Base-by-base conservation (phyloP, 2,329 filamentous ascomycete genomes). In the Xylaria sp. region DNA sequence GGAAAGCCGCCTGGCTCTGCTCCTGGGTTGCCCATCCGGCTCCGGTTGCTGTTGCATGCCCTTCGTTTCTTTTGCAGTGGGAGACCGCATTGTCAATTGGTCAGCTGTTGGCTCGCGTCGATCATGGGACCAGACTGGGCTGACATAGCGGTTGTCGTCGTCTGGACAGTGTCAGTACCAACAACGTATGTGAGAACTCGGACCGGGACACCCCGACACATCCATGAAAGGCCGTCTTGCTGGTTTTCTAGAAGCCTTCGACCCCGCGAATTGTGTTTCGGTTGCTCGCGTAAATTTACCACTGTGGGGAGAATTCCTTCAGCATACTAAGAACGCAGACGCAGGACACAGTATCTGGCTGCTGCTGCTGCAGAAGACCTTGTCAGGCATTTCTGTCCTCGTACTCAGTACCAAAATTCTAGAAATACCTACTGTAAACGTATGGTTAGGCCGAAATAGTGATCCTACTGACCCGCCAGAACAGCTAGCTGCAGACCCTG, bases 191-290 rank as follows among this genome's bases (percentile, higher is more conserved):
- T 25, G 15, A 45, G 20, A 36, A 47, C 50, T 31, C 45, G 29
- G 61, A 27, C 38, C n/a, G 44, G 31, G 33, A 66, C 36, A 53
- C 47, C 29, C 59, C 58, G 38, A 59, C 42, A 36, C 42, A 22
- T 47, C 42, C 42, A 51, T 27, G 42, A 64, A 55, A 55, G 17
- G 27, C 36, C 44, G 25, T 45, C 49, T 51, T 42, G 15, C 59
- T 36, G 39, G 60, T 33, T 58, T 71, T 71, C 69, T 68, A 69
- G 69, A 71, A 71, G 67, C 50, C 36, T 70, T 69, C 59, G 42
- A 59, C 66, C 58, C 62, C 65, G 51, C 62, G 57, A 63, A 56
- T 45, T 36, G 33, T 33, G 65, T 66, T 49, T 50, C 47, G 58
- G 47, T 51, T 36, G 47, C 22, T 54, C 39, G 42, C 54, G 27